Evolutionary conservation across 2,329 filamentous ascomycete genomes (phyloP).

Genomic region (Didymella segeticola): DNA sequence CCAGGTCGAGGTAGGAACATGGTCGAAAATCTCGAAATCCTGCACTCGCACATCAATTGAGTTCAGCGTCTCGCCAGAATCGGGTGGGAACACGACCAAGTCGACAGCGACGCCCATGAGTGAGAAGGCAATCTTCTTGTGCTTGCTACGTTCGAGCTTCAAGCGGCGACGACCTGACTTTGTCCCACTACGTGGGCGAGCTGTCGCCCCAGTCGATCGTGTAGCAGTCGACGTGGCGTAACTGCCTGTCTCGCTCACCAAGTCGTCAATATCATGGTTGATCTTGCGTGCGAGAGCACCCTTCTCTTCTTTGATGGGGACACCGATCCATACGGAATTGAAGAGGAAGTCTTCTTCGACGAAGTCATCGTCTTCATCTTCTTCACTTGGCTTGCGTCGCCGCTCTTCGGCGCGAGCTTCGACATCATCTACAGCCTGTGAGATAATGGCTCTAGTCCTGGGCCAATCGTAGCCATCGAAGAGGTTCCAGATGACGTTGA

Average conservation of each 20-base stretch:
- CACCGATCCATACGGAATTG: constrained; percentile 97
- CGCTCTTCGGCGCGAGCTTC: constrained; percentile 82
- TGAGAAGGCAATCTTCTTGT: constrained; percentile 96
- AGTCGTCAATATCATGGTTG: constrained; percentile 86
- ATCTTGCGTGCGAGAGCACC: constrained; percentile 82
- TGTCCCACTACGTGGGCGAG: constrained; percentile 51
- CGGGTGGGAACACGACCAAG: constrained; percentile 78
- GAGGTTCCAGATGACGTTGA: constrained; percentile 96
- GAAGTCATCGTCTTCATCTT: constrained; percentile 64
- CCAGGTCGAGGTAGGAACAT: constrained; percentile 95
- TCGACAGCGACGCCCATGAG: constrained; percentile 84
- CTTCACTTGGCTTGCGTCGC: constrained; percentile 66
- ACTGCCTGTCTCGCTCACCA: constrained; percentile 87
- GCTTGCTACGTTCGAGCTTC: constrained; percentile 81
- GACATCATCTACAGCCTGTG: constrained; percentile 85
- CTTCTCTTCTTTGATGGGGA: constrained; percentile 85
- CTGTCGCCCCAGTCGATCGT: constrained; percentile 42
- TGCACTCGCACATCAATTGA: constrained; percentile 83
- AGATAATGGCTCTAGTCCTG: constrained; percentile 82
- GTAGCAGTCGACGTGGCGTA: constrained; percentile 70
- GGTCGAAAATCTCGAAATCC: constrained; percentile 90
- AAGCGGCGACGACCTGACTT: constrained; percentile 61
- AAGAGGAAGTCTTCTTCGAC: constrained; percentile 95
- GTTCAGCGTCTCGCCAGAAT: constrained; percentile 80
- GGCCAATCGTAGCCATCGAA: constrained; percentile 99